Evolutionary conservation across 306 rosid species (phyloP).

Genomic region (Vigna mungo): DNA sequence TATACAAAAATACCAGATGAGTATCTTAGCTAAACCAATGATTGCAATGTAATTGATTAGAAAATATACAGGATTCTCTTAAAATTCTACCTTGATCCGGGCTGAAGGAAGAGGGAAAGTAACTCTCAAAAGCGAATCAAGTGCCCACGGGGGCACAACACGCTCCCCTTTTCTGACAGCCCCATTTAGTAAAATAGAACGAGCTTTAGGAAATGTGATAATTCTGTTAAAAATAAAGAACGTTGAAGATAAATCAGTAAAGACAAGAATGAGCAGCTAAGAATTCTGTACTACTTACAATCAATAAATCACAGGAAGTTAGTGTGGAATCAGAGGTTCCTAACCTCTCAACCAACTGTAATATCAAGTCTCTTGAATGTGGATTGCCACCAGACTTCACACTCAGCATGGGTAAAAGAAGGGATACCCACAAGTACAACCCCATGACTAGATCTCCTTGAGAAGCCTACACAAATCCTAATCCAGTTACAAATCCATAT

Average conservation of each 20-base stretch:
- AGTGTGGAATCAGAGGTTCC: constrained; percentile 32
- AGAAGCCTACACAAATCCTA: constrained; percentile 49
- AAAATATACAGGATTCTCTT: constrained; percentile 26
- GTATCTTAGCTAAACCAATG: constrained; percentile 15
- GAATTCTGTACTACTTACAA: constrained; percentile 13
- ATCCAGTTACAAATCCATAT: constrained; percentile 34
- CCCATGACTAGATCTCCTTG: constrained; percentile 55
- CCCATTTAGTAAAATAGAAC: constrained; percentile 52
- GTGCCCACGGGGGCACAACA: constrained; percentile 57
- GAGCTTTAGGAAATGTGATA: constrained; percentile 55
- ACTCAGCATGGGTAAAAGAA: constrained; percentile 58
- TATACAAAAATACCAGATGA: constrained; percentile 29
- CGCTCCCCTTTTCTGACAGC: constrained; percentile 65
- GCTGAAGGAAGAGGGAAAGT: constrained; percentile 56
- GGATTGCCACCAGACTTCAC: constrained; percentile 56
- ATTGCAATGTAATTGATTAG: constrained; percentile 4
- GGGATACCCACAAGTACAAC: constrained; percentile 54
- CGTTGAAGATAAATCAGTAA: constrained; percentile 7
- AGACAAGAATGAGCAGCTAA: not conserved
- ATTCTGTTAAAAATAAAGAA: constrained; percentile 47
- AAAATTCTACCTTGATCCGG: constrained; percentile 50
- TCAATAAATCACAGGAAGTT: constrained; percentile 22
- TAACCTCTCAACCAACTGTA: constrained; percentile 62
- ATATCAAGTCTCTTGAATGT: constrained; percentile 57
- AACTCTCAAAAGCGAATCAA: constrained; percentile 50